Evolutionary conservation across 768 basidiomycete species (phyloP).

Genomic region (Lepiota subincarnata): DNA sequence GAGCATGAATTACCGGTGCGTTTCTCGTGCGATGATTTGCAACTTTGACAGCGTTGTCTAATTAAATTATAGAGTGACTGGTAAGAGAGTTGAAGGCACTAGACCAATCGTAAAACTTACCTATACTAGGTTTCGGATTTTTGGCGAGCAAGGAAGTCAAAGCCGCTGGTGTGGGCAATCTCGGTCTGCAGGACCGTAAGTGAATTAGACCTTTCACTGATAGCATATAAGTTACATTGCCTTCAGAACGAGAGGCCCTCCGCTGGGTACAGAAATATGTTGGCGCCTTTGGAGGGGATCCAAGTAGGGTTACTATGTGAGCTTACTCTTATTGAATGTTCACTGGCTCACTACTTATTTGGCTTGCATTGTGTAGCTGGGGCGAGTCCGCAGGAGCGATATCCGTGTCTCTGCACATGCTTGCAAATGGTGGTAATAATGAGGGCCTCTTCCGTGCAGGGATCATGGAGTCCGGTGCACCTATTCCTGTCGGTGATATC

Average conservation of each 20-base stretch:
- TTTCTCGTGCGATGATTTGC: not conserved
- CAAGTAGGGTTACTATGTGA: conserved; percentile 54
- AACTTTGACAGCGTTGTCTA: not conserved
- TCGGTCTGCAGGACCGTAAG: conserved; percentile 49
- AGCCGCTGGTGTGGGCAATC: conserved; percentile 36
- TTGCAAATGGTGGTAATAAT: conserved; percentile 39
- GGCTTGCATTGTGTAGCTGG: conserved; percentile 24
- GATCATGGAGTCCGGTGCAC: conserved; percentile 49
- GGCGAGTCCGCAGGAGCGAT: conserved; percentile 49
- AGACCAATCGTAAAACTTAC: too few species aligned
- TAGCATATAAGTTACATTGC: too few species aligned
- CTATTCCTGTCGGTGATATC: conserved; percentile 40
- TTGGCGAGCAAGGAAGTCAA: conserved; percentile 35
- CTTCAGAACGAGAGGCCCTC: conserved; percentile 50
- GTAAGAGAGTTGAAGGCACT: too few species aligned
- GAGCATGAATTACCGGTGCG: conserved; percentile 11
- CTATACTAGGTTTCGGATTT: conserved; percentile 32
- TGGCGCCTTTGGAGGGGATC: conserved; percentile 60
- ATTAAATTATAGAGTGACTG: not conserved
- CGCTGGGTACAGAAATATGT: conserved; percentile 69
- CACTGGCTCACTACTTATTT: conserved; percentile 4
- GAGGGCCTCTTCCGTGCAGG: conserved; percentile 45
- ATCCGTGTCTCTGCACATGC: conserved; percentile 47
- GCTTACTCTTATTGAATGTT: conserved; percentile 13
- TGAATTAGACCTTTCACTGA: not conserved